phyloP scores from a whole-genome alignment of 1,284 basidiomycete genomes.

The Cutaneotrichosporon sp. region DNA sequence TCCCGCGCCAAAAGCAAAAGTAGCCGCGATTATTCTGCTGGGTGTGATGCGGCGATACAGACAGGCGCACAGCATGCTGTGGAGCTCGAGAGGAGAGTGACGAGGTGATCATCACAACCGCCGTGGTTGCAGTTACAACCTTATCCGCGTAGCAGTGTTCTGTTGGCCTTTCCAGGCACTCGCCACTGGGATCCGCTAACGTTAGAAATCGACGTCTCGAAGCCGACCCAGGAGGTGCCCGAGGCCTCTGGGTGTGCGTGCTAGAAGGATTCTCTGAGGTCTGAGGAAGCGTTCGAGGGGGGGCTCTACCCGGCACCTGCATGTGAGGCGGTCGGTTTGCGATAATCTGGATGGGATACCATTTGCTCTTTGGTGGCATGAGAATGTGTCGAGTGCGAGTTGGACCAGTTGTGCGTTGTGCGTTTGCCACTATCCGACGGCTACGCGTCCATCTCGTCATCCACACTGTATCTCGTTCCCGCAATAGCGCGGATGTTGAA shows the following conservation, averaged over 20 bases:
- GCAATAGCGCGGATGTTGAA: not conserved
- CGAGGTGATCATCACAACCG: too few species aligned
- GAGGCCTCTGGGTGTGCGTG: constrained; percentile 51
- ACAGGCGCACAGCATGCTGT: too few species aligned
- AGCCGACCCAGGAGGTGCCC: constrained; percentile 41
- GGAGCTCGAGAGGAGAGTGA: too few species aligned
- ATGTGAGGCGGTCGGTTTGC: not conserved
- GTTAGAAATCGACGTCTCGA: constrained; percentile 53
- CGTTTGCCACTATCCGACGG: not conserved
- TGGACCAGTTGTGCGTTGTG: not conserved
- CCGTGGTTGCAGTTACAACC: too few species aligned
- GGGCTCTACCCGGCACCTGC: not conserved
- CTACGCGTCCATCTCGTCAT: not conserved
- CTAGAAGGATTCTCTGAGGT: constrained; percentile 21
- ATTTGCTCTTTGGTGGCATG: not conserved
- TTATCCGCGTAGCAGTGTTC: too few species aligned
- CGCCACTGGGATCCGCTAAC: constrained; percentile 6
- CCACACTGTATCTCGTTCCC: not conserved
- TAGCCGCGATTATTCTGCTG: too few species aligned
- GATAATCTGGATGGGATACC: constrained; percentile 3
- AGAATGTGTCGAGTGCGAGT: too few species aligned
- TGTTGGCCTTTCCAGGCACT: not conserved
- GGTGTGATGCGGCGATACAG: too few species aligned
- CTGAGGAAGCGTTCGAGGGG: not conserved
- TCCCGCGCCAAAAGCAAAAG: too few species aligned